Evolutionary conservation across 1,284 basidiomycete species (phyloP).

Genomic region (Fomitiporia mediterranea): DNA sequence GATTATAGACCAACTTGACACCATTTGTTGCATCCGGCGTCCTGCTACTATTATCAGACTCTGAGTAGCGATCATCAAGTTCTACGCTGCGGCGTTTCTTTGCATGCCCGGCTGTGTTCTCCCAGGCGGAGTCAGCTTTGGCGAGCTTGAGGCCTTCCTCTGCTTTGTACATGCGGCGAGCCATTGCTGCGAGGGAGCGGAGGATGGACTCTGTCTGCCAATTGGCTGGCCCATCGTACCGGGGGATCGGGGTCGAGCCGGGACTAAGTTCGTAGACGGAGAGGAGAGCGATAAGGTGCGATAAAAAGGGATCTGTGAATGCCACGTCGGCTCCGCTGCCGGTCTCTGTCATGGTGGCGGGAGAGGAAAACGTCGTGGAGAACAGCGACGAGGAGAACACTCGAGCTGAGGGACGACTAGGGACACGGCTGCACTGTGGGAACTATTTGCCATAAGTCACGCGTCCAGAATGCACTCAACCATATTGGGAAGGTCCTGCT

Average conservation of each 20-base stretch:
- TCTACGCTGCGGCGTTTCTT: conserved; percentile 50
- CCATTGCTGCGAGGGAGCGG: conserved; percentile 49
- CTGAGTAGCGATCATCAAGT: conserved; percentile 28
- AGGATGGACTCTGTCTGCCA: conserved; percentile 64
- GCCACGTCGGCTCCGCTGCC: conserved; percentile 2
- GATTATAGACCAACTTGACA: background rate
- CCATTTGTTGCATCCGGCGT: conserved; percentile 11
- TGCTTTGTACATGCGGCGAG: conserved; percentile 55
- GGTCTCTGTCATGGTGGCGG: no score
- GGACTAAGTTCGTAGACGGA: conserved; percentile 47
- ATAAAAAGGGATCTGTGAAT: conserved; percentile 35
- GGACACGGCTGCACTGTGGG: no score
- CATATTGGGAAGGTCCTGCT: no score
- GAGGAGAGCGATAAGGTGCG: conserved; percentile 47
- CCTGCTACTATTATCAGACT: conserved; percentile 18
- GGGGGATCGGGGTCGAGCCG: conserved; percentile 47
- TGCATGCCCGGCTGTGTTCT: conserved; percentile 37
- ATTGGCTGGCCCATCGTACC: conserved; percentile 58
- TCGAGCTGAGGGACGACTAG: no score
- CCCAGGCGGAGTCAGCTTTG: conserved; percentile 34
- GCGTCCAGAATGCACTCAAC: no score
- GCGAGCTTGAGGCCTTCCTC: conserved; percentile 44
- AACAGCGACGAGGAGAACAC: no score
- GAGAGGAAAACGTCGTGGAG: no score
- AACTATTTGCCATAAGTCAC: no score